Percentiles rank a stretch among this genome's conserved stretches.
These are phyloP conservation scores for Colletotrichum limetticola DNA, from an alignment of 2,329 filamentous ascomycete genomes.

Conservation along the genomic window DNA sequence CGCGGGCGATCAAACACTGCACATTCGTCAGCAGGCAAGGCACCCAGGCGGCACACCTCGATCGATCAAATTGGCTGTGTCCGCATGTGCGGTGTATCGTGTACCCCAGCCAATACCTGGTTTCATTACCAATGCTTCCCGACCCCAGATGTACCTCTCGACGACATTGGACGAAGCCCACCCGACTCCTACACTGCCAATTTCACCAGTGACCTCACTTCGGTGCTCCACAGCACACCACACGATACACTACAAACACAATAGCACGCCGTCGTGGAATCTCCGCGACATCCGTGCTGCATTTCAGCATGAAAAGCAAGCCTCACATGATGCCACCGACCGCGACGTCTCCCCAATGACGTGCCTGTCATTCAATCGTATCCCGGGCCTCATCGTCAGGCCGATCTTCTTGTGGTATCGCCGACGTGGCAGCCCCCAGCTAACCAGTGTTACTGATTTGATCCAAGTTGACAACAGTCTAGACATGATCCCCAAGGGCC, in stretches of 20 bases:
- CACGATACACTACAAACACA: neutral
- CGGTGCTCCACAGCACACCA: neutral
- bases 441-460: neutral
- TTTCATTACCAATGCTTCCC: conserved; percentile 8
- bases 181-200: neutral
- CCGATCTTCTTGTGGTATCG: neutral
- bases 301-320: neutral
- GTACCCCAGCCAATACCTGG: conserved; percentile 1
- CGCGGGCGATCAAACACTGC: conserved; percentile 11
- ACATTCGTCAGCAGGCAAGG: conserved; percentile 5
- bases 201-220: neutral
- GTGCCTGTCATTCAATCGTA: neutral
- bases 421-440: neutral
- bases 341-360: neutral
- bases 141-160: conserved; percentile 5
- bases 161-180: conserved; percentile 9
- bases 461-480: conserved; percentile 14
- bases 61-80: neutral
- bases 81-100: neutral
- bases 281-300: neutral
- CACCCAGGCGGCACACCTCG: neutral
- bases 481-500: neutral
- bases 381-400: neutral
- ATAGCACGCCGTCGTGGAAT: neutral
- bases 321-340: neutral